Evolutionary conservation across 2,329 filamentous ascomycete genomes (phyloP).

Genomic region (Cordyceps cicadae): DNA sequence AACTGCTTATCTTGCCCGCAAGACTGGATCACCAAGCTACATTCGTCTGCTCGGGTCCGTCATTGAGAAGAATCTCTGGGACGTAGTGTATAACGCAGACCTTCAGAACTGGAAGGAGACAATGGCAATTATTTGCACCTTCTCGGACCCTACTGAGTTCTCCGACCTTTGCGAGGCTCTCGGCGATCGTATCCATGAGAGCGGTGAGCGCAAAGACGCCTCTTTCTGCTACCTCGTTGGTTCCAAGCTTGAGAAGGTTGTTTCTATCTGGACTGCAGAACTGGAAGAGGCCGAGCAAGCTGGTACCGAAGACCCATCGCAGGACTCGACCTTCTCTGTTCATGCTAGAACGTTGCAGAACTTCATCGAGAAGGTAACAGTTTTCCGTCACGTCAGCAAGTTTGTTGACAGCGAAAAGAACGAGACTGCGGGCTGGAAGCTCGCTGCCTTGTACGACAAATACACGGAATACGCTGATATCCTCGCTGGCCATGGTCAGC

Average conservation of each 20-base stretch:
- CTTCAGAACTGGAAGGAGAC: slow-evolving; percentile 92
- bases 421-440: slow-evolving; percentile 76
- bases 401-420: slow-evolving; percentile 73
- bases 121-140: slow-evolving; percentile 93
- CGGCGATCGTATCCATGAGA: slow-evolving; percentile 80
- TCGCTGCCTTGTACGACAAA: slow-evolving; percentile 80
- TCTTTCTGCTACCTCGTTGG: slow-evolving; percentile 95
- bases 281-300: slow-evolving; percentile 75
- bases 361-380: slow-evolving; percentile 95
- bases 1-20: slow-evolving; percentile 77
- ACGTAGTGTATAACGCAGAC: slow-evolving; percentile 93
- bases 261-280: slow-evolving; percentile 87
- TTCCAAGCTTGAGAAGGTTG: slow-evolving; percentile 95
- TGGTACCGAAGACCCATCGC: slow-evolving; percentile 55
- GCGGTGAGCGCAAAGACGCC: slow-evolving; percentile 74
- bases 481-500: slow-evolving; percentile 78
- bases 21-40: slow-evolving; percentile 79
- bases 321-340: slow-evolving; percentile 81
- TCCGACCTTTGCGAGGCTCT: slow-evolving; percentile 90
- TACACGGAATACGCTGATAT: slow-evolving; percentile 97
- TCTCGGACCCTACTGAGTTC: slow-evolving; percentile 84
- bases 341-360: slow-evolving; percentile 82
- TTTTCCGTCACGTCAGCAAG: slow-evolving; percentile 90
- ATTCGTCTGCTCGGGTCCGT: slow-evolving; percentile 83
- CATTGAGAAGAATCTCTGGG: slow-evolving; percentile 94